These are phyloP conservation scores for Tylopilus plumbeoviolaceoides DNA, from an alignment of 768 basidiomycete species.

Conservation along the genomic window DNA sequence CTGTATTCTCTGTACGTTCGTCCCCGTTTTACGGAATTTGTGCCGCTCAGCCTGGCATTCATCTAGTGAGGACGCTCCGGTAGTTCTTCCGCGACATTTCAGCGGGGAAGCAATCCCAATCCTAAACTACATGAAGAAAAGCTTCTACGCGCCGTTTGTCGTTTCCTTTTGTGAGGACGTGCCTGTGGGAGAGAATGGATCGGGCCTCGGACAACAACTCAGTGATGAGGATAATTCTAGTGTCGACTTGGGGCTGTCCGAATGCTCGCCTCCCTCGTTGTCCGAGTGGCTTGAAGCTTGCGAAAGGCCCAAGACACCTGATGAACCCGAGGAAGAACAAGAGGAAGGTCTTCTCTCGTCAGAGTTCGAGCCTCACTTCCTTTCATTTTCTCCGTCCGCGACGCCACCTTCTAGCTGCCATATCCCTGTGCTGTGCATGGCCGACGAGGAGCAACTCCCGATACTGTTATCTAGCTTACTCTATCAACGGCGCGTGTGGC, in stretches of 20 bases:
- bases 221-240: neutral
- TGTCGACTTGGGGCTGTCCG: neutral
- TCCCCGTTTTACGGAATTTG: too few relatives aligned
- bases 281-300: slow-evolving; percentile 4
- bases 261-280: neutral
- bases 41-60: neutral
- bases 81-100: too few relatives aligned
- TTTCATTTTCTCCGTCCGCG: too few relatives aligned
- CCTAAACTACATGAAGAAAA: slow-evolving; percentile 1
- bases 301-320: neutral
- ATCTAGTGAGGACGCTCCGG: slow-evolving; percentile 1
- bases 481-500: too few relatives aligned
- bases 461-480: too few relatives aligned
- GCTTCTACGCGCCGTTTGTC: neutral
- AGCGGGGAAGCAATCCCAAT: neutral
- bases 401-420: too few relatives aligned
- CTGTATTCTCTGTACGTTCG: neutral
- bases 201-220: neutral
- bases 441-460: too few relatives aligned
- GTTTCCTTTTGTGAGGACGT: neutral
- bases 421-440: too few relatives aligned
- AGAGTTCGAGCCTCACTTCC: neutral
- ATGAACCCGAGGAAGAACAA: neutral
- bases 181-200: neutral
- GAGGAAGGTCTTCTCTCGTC: neutral